Conservation (phyloP, 805 yeast genomes). For the Wickerhamomyces chaumierensis region DNA sequence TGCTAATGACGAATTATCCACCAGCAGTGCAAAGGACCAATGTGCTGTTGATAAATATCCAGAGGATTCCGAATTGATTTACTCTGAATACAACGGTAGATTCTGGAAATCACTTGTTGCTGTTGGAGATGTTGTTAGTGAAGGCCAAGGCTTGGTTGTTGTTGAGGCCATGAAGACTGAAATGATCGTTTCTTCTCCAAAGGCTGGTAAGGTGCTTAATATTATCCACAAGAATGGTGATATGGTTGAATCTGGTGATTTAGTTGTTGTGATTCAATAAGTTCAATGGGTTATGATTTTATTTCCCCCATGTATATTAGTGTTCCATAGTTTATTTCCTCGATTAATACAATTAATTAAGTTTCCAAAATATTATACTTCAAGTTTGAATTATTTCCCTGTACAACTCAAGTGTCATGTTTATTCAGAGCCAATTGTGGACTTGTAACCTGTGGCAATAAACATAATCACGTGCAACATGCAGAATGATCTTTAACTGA, state of each 20-base stretch:
- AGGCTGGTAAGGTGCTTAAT: conserved; percentile 60
- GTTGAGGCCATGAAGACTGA: conserved; percentile 99
- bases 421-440: no score
- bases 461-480: no score
- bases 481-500: no score
- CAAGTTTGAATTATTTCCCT: no score
- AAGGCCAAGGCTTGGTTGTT: conserved; percentile 74
- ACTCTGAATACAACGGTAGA: conserved; percentile 93
- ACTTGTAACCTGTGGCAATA: no score
- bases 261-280: conserved; percentile 73
- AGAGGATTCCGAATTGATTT: conserved; percentile 73
- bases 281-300: no score
- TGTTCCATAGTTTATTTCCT: no score
- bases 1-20: conserved; percentile 62
- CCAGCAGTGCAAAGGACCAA: conserved; percentile 34
- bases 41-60: conserved; percentile 46
- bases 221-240: conserved; percentile 79
- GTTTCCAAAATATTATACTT: no score
- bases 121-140: conserved; percentile 64
- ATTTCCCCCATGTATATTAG: no score
- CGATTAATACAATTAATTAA: no score
- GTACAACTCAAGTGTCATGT: no score
- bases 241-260: conserved; percentile 94
- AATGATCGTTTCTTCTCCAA: conserved; percentile 74
- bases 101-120: conserved; percentile 87